Evolutionary conservation across 495 filamentous ascomycete genomes (phyloP).

Genomic region (Penicillium flavigenum): DNA sequence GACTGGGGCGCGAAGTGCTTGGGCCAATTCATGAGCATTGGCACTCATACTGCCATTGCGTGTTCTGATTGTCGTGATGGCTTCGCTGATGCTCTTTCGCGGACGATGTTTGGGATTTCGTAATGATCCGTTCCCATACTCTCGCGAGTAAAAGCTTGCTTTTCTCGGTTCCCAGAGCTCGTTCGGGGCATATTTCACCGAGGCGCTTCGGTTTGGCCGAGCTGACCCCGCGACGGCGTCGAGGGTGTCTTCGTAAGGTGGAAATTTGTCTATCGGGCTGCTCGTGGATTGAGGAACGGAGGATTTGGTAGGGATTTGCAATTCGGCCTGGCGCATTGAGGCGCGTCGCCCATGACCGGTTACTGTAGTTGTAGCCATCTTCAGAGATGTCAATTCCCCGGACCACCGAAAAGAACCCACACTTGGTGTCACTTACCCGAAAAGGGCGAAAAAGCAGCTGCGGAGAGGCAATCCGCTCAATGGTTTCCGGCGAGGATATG

Average conservation of each 20-base stretch:
- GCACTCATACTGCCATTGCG: slow-evolving; percentile 81
- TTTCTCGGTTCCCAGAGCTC: slow-evolving; percentile 44
- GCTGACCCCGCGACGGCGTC: slow-evolving; percentile 30
- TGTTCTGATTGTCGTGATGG: slow-evolving; percentile 73
- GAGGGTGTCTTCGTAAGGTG: slow-evolving; percentile 41
- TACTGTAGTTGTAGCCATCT: slow-evolving; percentile 47
- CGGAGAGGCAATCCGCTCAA: slow-evolving; percentile 1
- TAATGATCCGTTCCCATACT: slow-evolving; percentile 43
- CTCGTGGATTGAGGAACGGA: slow-evolving; percentile 35
- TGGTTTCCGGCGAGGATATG: background rate
- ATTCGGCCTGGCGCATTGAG: slow-evolving; percentile 44
- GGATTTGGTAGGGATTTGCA: slow-evolving; percentile 34
- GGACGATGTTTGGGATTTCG: slow-evolving; percentile 59
- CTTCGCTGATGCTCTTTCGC: slow-evolving; percentile 83
- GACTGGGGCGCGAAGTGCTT: slow-evolving; percentile 84
- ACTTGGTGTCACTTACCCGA: slow-evolving; percentile 12
- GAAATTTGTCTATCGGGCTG: slow-evolving; percentile 47
- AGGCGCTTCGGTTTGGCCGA: slow-evolving; percentile 26
- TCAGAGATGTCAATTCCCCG: slow-evolving; percentile 9
- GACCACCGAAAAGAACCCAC: background rate
- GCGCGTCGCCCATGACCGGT: slow-evolving; percentile 47
- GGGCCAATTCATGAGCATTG: slow-evolving; percentile 89
- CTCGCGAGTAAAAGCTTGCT: slow-evolving; percentile 31
- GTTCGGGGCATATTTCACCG: slow-evolving; percentile 35
- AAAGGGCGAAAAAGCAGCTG: slow-evolving; percentile 4